Evolutionary conservation across 2,329 filamentous ascomycete genomes (phyloP), one percentile per base, ranked within the genome.

Genomic region (Cercospora sp.): DNA sequence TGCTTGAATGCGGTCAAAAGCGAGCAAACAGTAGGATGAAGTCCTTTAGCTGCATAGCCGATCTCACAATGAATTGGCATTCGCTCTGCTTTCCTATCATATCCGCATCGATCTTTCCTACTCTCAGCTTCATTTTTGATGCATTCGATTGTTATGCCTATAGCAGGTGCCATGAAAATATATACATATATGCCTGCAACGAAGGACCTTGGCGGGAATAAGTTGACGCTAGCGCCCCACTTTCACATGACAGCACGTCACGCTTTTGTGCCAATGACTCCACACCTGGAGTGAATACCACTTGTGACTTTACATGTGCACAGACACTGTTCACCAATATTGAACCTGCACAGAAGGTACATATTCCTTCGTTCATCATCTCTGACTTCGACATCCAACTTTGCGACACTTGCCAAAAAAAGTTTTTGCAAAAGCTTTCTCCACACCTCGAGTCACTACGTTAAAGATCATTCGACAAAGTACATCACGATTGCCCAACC

Each of bases 201-300:
- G 9, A 18, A 48, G 5, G 45, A 48, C 23, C 48, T 55, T 55
- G 48, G n/a, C 48, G 12, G 20, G 48, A 53, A 53, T 53, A 55
- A 55, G 48, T 59, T 20, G 30, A 23, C 31, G 55, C 28, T 36
- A 36, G 28, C 16, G 55, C 55, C 55, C 55, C 55, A 59, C 55
- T 59, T 59, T 59, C 55, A 59, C 55, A 59, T 59, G 55, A 59
- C 55, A 59, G 55, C 48, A 55, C 48, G 48, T 55, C 48, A 59
- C 55, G 55, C 55, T 59, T 31, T 30, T 33, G 28, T 30, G n/a
- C 28, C 28, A 36, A 59, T 36, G 28, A 59, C 31, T 59, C 55
- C 55, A 59, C 55, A 59, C 31, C 12, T 36, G 13, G 31, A 36
- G 55, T 59, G 55, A 33, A 59, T 16, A 23, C 10, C 55, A 59